These are phyloP conservation scores for Euphorbia pulcherrima DNA, from an alignment of 345 rosid genomes.

Conservation along the genomic window DNA sequence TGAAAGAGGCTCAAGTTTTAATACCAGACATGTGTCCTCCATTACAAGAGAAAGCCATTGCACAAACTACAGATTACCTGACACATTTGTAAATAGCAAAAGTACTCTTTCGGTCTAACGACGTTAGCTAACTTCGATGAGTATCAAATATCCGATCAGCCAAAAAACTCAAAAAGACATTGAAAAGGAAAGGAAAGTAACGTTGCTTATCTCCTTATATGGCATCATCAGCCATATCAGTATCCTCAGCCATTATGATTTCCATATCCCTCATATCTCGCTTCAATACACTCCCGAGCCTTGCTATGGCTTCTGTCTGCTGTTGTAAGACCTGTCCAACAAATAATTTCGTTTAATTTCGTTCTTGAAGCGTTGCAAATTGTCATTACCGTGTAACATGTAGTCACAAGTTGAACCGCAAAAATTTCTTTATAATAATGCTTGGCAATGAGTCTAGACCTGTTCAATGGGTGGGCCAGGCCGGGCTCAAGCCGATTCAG, in stretches of 20 bases:
- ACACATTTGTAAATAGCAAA: too few species aligned
- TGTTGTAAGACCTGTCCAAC: slow-evolving; percentile 59
- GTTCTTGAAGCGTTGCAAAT: too few species aligned
- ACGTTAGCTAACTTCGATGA: background rate
- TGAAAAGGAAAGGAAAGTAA: background rate
- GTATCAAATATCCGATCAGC: background rate
- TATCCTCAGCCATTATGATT: slow-evolving; percentile 81
- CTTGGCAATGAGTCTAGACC: too few species aligned
- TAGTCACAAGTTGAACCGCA: too few species aligned
- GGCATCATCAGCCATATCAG: slow-evolving; percentile 42
- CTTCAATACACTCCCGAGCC: slow-evolving; percentile 74
- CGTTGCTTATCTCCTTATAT: slow-evolving; percentile 21
- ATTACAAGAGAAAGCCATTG: too few species aligned
- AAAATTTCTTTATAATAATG: background rate
- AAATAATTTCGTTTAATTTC: too few species aligned
- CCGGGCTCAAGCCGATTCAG: too few species aligned
- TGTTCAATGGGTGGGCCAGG: too few species aligned
- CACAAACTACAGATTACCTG: too few species aligned
- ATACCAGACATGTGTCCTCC: too few species aligned
- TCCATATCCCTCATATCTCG: slow-evolving; percentile 79
- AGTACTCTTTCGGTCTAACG: background rate
- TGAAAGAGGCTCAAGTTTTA: too few species aligned
- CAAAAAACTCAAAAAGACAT: background rate
- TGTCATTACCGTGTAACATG: too few species aligned
- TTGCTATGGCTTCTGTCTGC: slow-evolving; percentile 85